Evolutionary conservation across 805 yeast genomes (phyloP), one percentile per base, ranked within the genome.

Genomic region (Sungouiozyma intestinalis): DNA sequence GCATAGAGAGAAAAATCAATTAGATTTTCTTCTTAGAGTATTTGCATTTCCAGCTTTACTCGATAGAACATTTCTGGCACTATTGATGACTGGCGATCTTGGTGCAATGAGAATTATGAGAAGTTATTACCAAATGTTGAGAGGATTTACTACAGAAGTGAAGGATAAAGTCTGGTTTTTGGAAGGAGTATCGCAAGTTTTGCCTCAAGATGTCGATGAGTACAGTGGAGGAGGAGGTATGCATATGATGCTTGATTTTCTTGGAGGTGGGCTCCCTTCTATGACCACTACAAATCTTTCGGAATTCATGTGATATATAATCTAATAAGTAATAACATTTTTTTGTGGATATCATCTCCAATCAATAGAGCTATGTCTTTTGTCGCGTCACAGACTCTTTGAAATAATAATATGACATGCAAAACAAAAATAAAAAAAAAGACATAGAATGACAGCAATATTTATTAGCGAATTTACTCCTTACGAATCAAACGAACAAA

Each of bases 21-120:
- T 87, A 1, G 96, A 87, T 58, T 88, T 87, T 56, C 83, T 88
- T 18, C 64, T 90, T 33, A 65, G 96, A 40, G 82, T 88, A 11
- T 87, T 90, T 68, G 88, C 95, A 4, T 87, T 88, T 63, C 97
- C 97, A 5, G 97, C 97, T 0, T 63, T 90, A 39, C 68, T 90
- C 52, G 97, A 90, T 58, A 83, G 81, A 58, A 74, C 77, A 16
- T 84, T 90, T 50, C 67, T 88, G 33, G 79, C 84, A 2, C 62
- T 86, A 35, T 69, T 90, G 35, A 83, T 85, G 77, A 74, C 80
- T 8, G 94, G 95, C 36, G 97, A 90, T 62, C 64, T 80, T 34
- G 75, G 81, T 40, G 94, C 97, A 3, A 85, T 85, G 86, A 69
- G 94, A 51, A 85, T 90, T 48, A 85, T 90, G 85, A 70, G 92